These are phyloP conservation scores for Candida pseudoviswanathii DNA, from an alignment of 1,139 yeast genomes.

Conservation along the genomic window DNA sequence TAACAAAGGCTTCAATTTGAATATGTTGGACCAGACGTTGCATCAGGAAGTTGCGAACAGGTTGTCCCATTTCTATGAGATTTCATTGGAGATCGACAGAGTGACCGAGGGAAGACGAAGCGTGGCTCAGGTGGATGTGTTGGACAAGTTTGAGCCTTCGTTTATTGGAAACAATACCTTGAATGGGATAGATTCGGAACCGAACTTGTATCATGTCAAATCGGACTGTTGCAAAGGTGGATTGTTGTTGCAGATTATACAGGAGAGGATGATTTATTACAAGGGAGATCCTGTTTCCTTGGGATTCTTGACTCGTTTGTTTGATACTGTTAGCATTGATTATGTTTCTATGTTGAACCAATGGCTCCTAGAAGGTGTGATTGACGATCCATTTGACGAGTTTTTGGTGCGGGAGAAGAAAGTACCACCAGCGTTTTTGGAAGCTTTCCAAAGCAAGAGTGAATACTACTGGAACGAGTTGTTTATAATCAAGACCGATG, in stretches of 20 bases:
- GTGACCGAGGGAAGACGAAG: constrained; percentile 27
- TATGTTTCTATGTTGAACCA: constrained; percentile 69
- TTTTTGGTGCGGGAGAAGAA: constrained; percentile 63
- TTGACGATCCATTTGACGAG: constrained; percentile 82
- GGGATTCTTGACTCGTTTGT: constrained; percentile 52
- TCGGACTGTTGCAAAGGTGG: constrained; percentile 71
- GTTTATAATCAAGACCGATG: constrained; percentile 74
- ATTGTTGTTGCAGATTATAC: constrained; percentile 60
- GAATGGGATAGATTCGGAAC: constrained; percentile 14
- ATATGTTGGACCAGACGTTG: constrained; percentile 33
- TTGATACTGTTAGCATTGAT: constrained; percentile 61
- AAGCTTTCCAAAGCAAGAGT: constrained; percentile 49
- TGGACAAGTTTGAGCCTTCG: constrained; percentile 35
- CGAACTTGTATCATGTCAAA: constrained; percentile 25
- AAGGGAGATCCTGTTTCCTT: constrained; percentile 69
- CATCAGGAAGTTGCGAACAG: constrained; percentile 32
- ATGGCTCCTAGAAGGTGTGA: constrained; percentile 78
- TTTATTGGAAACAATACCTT: constrained; percentile 36
- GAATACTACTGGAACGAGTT: constrained; percentile 90
- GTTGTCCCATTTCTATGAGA: constrained; percentile 59
- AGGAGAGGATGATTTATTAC: constrained; percentile 53
- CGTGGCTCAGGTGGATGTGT: constrained; percentile 4
- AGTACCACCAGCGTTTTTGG: constrained; percentile 31
- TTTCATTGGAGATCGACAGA: constrained; percentile 48
- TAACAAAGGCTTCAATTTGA: constrained; percentile 41